These are phyloP conservation scores for rapeseed (Brassica napus) DNA, from an alignment of 345 rosid species.

Conservation along the genomic window DNA sequence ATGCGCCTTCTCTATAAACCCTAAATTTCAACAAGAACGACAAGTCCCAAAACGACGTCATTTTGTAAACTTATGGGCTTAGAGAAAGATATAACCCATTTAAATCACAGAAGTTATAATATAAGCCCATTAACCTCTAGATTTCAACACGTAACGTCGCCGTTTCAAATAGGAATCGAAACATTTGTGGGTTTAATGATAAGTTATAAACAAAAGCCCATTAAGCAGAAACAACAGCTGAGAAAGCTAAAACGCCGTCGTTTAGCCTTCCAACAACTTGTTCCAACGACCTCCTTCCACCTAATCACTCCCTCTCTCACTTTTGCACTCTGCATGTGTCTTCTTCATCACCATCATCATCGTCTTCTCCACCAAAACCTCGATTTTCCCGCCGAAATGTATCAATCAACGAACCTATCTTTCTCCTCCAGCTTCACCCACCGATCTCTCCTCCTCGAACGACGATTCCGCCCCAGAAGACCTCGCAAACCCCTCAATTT, in stretches of 20 bases:
- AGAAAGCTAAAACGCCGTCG: background rate
- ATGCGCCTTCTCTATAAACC: slow-evolving; percentile 15
- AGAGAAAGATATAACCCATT: background rate
- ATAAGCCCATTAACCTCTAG: background rate
- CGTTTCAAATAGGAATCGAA: background rate
- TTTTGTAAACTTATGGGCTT: background rate
- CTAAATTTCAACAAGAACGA: slow-evolving; percentile 15
- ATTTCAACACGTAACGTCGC: too few relatives aligned
- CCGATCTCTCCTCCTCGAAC: slow-evolving; percentile 32
- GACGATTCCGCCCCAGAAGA: slow-evolving; percentile 20
- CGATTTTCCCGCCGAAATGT: slow-evolving; percentile 48
- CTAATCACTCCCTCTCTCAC: background rate
- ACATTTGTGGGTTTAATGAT: background rate
- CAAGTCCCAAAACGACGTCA: background rate
- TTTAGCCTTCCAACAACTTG: background rate
- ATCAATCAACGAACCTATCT: slow-evolving; percentile 45
- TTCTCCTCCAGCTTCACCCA: slow-evolving; percentile 44
- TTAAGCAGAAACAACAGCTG: background rate
- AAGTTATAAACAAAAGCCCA: background rate
- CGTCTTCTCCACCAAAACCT: slow-evolving; percentile 30
- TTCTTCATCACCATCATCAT: slow-evolving; percentile 23
- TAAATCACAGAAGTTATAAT: background rate
- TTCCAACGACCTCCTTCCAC: slow-evolving; percentile 31
- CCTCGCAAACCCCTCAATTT: slow-evolving; percentile 26
- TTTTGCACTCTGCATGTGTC: slow-evolving; percentile 18